Percentiles rank a stretch among this genome's conserved stretches.
Evolutionary conservation across 208 protist genomes (phyloP).

Genomic region (Naegleria gruberi): DNA sequence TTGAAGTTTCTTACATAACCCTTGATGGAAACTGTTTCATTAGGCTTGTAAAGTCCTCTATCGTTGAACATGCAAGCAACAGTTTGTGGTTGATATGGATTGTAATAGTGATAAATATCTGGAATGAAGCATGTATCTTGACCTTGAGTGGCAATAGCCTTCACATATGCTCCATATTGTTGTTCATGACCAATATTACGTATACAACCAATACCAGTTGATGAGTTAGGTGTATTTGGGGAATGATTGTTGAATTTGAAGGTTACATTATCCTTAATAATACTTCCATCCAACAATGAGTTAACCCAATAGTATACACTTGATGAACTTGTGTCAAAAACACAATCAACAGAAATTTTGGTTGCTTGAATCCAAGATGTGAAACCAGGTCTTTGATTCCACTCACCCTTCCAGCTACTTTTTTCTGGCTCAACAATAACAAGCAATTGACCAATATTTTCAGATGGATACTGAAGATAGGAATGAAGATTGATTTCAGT

Average conservation of each 20-base stretch:
- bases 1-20: not conserved
- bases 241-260: not conserved
- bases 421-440: not conserved
- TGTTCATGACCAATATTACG: not conserved
- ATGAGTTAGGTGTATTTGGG: too few relatives aligned
- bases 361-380: not conserved
- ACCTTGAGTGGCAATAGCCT: too few relatives aligned
- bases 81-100: not conserved
- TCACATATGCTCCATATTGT: not conserved
- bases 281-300: not conserved
- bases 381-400: not conserved
- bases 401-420: not conserved
- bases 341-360: not conserved
- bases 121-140: not conserved
- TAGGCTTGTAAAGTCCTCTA: conserved; percentile 10
- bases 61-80: not conserved
- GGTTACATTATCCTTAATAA: not conserved
- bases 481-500: not conserved
- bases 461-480: not conserved
- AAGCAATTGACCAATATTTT: not conserved
- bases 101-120: not conserved
- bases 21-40: not conserved
- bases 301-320: not conserved
- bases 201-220: too few relatives aligned
- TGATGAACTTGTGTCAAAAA: not conserved